Percentiles rank a stretch among this genome's conserved stretches.
These are phyloP conservation scores for Penicillium sclerotigenum DNA, from an alignment of 2,329 filamentous ascomycete genomes.

Conservation along the genomic window DNA sequence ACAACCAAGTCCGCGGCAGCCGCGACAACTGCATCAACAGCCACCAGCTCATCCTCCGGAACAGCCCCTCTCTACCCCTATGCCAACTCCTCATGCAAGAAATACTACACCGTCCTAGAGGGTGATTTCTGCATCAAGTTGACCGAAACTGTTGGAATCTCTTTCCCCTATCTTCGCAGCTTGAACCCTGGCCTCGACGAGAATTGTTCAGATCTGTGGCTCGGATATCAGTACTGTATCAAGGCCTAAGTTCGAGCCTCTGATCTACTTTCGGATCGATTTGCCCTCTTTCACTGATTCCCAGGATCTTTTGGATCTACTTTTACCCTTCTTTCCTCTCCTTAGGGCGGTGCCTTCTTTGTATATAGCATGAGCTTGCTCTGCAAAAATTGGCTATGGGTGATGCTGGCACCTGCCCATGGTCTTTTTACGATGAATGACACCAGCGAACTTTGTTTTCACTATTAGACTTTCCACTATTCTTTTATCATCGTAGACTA, in stretches of 20 bases:
- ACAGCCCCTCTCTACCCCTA: constrained; percentile 23
- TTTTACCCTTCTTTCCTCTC: constrained; percentile 4
- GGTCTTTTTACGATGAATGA: constrained; percentile 9
- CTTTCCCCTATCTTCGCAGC: constrained; percentile 19
- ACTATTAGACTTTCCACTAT: background rate
- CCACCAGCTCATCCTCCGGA: constrained; percentile 7
- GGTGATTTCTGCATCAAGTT: constrained; percentile 30
- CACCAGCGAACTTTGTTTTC: background rate
- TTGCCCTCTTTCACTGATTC: background rate
- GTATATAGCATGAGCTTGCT: constrained; percentile 12
- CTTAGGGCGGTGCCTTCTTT: constrained; percentile 10
- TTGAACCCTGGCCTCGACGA: constrained; percentile 29
- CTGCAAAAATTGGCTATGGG: background rate
- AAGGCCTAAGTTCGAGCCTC: constrained; percentile 13
- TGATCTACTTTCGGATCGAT: background rate
- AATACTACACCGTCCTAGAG: constrained; percentile 20
- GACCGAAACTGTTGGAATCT: constrained; percentile 18
- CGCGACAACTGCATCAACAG: constrained; percentile 1
- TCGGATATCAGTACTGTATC: constrained; percentile 32
- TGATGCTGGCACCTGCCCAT: background rate
- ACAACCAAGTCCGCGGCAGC: constrained; percentile 7
- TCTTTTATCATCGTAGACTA: background rate
- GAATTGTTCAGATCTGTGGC: constrained; percentile 31
- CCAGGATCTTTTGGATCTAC: background rate
- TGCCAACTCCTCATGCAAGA: constrained; percentile 20